A percentile compares a stretch with the other conserved stretches of the same genome.
phyloP scores from a whole-genome alignment of 768 basidiomycete genomes.

The Porpolomopsis calyptriformis region DNA sequence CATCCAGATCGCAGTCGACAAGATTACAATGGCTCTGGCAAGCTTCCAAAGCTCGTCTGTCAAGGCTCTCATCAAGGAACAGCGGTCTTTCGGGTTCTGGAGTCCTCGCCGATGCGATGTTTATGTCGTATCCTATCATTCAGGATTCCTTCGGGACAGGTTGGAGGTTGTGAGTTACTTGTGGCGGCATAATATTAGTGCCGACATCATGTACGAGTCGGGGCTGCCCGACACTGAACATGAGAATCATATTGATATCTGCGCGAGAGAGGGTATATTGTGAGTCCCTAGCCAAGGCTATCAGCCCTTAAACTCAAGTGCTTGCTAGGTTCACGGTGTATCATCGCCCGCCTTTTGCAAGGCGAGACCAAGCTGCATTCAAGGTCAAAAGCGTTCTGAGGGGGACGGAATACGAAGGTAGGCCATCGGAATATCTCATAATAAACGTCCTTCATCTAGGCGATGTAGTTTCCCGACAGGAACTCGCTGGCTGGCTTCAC shows the following conservation, averaged over 20 bases:
- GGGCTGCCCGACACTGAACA: slow-evolving; percentile 51
- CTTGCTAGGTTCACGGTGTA: slow-evolving; percentile 31
- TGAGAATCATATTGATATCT: slow-evolving; percentile 57
- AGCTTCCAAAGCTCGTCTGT: slow-evolving; percentile 60
- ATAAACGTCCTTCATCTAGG: neutral
- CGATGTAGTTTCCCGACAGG: slow-evolving; percentile 39
- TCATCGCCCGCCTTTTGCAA: slow-evolving; percentile 39
- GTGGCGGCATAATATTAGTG: slow-evolving; percentile 76
- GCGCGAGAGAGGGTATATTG: slow-evolving; percentile 77
- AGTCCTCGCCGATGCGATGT: slow-evolving; percentile 85
- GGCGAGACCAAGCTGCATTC: slow-evolving; percentile 58
- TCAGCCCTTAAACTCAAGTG: neutral
- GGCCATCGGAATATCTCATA: slow-evolving; percentile 11
- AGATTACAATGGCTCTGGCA: slow-evolving; percentile 60
- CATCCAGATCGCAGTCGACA: slow-evolving; percentile 69
- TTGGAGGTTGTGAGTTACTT: slow-evolving; percentile 67
- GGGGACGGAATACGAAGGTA: slow-evolving; percentile 67
- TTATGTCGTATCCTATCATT: slow-evolving; percentile 70
- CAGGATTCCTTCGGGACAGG: slow-evolving; percentile 65
- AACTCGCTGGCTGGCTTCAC: slow-evolving; percentile 66
- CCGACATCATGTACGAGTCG: slow-evolving; percentile 81
- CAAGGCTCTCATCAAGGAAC: slow-evolving; percentile 62
- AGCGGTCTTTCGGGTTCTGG: slow-evolving; percentile 80
- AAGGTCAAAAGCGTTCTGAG: slow-evolving; percentile 77
- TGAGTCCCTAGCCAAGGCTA: slow-evolving; percentile 23